Percentiles rank a stretch among this genome's conserved stretches.
Conservation (phyloP, 148 eudicot genomes). For the Camellia japonica region DNA sequence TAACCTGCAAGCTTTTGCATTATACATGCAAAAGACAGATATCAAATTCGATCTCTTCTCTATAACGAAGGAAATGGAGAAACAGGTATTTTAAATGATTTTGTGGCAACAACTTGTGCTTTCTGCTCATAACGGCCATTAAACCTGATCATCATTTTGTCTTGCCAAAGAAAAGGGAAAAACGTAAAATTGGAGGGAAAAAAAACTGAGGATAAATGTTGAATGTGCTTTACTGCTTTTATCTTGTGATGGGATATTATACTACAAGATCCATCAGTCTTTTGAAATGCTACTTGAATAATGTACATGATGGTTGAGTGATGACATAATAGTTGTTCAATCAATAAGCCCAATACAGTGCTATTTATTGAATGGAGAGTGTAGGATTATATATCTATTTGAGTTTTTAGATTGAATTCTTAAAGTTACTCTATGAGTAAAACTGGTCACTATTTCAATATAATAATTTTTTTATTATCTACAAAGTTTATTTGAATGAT, state of each 20-base stretch:
- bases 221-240: background rate
- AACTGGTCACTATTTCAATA: background rate
- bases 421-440: background rate
- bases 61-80: constrained; percentile 92
- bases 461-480: background rate
- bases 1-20: constrained; percentile 92
- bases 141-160: background rate
- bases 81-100: constrained; percentile 47
- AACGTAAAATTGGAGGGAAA: background rate
- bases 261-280: background rate
- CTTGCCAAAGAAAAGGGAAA: background rate
- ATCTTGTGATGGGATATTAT: background rate
- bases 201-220: background rate
- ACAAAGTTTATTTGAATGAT: background rate
- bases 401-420: background rate
- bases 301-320: background rate
- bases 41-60: constrained; percentile 91
- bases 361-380: background rate
- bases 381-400: background rate
- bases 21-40: constrained; percentile 93
- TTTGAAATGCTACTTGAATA: background rate
- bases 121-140: background rate
- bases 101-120: background rate
- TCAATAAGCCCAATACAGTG: background rate
- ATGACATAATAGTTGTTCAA: background rate